phyloP scores from a whole-genome alignment of 768 basidiomycete genomes.

The Auriscalpium vulgare region DNA sequence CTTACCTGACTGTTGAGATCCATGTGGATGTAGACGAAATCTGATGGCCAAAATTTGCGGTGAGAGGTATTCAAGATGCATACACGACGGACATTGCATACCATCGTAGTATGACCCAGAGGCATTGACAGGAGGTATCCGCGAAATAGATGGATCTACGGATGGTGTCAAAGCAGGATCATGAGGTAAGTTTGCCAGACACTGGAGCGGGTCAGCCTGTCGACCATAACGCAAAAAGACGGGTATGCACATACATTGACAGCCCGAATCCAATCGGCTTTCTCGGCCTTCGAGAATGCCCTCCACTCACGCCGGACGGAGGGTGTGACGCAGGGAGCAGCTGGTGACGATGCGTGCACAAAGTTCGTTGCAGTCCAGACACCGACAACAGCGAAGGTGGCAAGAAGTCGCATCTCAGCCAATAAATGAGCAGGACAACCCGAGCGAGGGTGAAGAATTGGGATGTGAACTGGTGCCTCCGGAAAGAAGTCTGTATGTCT shows the following conservation, averaged over 20 bases:
- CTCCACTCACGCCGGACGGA: conserved; percentile 20
- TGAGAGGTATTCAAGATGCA: not conserved
- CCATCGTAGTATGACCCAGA: conserved; percentile 15
- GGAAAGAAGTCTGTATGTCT: no score
- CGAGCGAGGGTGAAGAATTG: no score
- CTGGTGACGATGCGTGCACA: not conserved
- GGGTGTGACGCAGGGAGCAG: not conserved
- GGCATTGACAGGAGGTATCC: conserved; percentile 8
- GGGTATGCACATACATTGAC: conserved; percentile 13
- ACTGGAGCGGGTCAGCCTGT: conserved; percentile 1
- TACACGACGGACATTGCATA: not conserved
- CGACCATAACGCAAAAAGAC: not conserved
- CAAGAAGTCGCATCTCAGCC: no score
- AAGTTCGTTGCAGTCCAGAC: no score
- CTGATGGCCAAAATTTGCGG: not conserved
- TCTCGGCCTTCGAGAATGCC: conserved; percentile 7
- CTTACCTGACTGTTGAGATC: conserved; percentile 18
- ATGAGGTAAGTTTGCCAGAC: conserved; percentile 12
- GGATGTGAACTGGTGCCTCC: no score
- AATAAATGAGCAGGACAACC: no score
- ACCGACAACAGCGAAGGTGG: no score
- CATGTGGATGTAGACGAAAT: conserved; percentile 21
- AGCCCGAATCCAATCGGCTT: conserved; percentile 18
- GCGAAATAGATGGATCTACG: conserved; percentile 4
- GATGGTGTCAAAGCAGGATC: conserved; percentile 6